These are phyloP conservation scores for Heimioporus retisporus DNA, from an alignment of 1,284 basidiomycete species.

Conservation along the genomic window DNA sequence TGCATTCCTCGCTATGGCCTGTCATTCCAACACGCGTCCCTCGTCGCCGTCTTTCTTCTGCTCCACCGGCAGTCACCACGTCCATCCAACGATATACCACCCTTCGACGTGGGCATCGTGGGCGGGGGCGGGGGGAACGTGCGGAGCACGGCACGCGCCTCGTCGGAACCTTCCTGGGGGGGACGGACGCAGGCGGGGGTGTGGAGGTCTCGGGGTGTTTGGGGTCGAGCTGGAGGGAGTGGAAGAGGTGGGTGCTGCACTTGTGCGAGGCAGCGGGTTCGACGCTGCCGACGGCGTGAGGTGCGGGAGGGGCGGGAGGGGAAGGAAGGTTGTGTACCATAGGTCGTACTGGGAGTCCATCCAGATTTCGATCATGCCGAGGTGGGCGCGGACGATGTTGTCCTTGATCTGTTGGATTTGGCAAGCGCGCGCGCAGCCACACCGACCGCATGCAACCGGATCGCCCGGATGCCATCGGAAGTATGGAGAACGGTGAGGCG, in stretches of 20 bases:
- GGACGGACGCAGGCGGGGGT: constrained; percentile 90
- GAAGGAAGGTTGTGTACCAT: constrained; percentile 70
- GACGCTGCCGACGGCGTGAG: constrained; percentile 62
- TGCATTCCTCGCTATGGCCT: constrained; percentile 85
- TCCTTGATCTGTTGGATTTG: too few relatives aligned
- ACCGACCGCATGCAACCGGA: too few relatives aligned
- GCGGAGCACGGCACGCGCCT: constrained; percentile 63
- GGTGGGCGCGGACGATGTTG: constrained; percentile 86
- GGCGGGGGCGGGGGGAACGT: constrained; percentile 56
- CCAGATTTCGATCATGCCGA: constrained; percentile 97
- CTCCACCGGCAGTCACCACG: constrained; percentile 86
- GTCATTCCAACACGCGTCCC: constrained; percentile 72
- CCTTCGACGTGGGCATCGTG: constrained; percentile 93
- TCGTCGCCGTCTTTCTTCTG: constrained; percentile 66
- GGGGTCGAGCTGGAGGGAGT: constrained; percentile 82
- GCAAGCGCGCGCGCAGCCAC: too few relatives aligned
- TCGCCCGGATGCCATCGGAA: too few relatives aligned
- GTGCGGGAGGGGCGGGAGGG: constrained; percentile 2
- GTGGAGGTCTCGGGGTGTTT: constrained; percentile 87
- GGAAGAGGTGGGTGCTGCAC: constrained; percentile 81
- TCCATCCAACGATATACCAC: constrained; percentile 97
- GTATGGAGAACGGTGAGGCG: too few relatives aligned
- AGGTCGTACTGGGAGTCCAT: constrained; percentile 92
- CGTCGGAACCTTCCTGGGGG: constrained; percentile 87
- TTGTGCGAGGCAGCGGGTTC: constrained; percentile 84